Percentiles rank a stretch among this genome's conserved stretches.
Evolutionary conservation across 2,329 filamentous ascomycete genomes (phyloP).

Genomic region (Sporothrix mexicana): DNA sequence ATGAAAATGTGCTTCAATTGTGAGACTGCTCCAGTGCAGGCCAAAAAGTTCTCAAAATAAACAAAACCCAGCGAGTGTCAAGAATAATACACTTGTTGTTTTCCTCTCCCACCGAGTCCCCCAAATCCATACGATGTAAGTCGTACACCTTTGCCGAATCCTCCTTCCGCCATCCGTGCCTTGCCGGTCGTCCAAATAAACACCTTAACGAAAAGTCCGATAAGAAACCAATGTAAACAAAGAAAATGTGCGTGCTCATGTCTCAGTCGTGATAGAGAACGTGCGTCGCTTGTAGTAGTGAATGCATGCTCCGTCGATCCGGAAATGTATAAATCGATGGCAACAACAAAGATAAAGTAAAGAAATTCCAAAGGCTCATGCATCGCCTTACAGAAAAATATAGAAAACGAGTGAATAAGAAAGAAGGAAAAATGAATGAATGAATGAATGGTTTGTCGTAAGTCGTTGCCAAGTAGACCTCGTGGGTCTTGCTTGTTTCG

Average conservation of each 20-base stretch:
- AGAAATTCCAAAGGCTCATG: neutral
- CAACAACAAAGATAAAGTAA: neutral
- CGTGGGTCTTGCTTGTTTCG: neutral
- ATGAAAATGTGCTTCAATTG: neutral
- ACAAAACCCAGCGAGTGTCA: conserved; percentile 14
- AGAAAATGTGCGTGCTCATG: neutral
- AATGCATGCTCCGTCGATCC: neutral
- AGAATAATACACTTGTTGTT: too few species aligned
- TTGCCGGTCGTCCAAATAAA: conserved; percentile 3
- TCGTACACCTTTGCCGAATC: neutral
- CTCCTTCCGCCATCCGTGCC: neutral
- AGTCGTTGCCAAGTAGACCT: neutral
- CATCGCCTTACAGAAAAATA: neutral
- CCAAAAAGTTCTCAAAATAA: conserved; percentile 2
- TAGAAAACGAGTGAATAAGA: neutral
- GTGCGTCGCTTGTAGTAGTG: neutral
- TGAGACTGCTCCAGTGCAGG: neutral
- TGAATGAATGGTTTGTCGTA: conserved; percentile 13
- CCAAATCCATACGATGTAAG: neutral
- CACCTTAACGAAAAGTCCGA: neutral
- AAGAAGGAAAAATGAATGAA: neutral
- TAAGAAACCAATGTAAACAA: neutral
- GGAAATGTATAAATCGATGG: neutral
- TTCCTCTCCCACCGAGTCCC: neutral
- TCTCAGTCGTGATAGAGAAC: neutral